phyloP scores from a whole-genome alignment of 768 basidiomycete genomes.

The Collybia sp. region DNA sequence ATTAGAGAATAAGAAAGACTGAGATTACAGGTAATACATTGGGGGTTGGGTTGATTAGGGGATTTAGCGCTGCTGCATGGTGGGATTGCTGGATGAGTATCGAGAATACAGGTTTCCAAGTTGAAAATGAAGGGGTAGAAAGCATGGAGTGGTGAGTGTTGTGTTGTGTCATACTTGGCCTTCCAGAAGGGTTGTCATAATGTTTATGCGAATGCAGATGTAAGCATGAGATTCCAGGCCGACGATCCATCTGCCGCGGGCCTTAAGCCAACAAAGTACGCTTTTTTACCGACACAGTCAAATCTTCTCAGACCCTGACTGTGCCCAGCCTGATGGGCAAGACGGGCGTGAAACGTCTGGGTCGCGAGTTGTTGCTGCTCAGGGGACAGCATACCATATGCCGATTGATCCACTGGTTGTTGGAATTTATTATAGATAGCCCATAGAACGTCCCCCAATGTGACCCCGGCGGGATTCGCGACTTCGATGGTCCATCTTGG shows the following conservation, averaged over 20 bases:
- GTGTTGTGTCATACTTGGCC: too few relatives aligned
- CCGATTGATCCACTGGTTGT: conserved; percentile 6
- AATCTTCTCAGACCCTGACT: conserved; percentile 11
- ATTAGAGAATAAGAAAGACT: too few relatives aligned
- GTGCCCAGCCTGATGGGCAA: conserved; percentile 4
- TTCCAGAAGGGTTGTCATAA: too few relatives aligned
- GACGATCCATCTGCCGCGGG: conserved; percentile 11
- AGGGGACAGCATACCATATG: conserved; percentile 7
- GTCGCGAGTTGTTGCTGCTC: conserved; percentile 3
- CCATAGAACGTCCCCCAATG: conserved; percentile 10
- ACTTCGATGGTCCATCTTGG: conserved; percentile 5
- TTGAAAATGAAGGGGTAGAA: too few relatives aligned
- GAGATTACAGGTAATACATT: too few relatives aligned
- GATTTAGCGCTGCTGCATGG: too few relatives aligned
- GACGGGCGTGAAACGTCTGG: conserved; percentile 8
- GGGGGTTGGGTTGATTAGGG: too few relatives aligned
- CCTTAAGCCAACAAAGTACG: conserved; percentile 11
- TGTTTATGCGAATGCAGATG: too few relatives aligned
- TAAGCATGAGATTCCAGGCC: conserved; percentile 3
- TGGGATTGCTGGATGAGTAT: too few relatives aligned
- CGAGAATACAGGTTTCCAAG: too few relatives aligned
- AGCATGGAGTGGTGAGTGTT: too few relatives aligned
- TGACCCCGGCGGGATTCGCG: conserved; percentile 11
- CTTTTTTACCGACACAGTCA: conserved; percentile 10
- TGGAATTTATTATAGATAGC: conserved; percentile 10